phyloP scores from a whole-genome alignment of 2,329 filamentous ascomycete genomes.

The Raffaelea arxii region DNA sequence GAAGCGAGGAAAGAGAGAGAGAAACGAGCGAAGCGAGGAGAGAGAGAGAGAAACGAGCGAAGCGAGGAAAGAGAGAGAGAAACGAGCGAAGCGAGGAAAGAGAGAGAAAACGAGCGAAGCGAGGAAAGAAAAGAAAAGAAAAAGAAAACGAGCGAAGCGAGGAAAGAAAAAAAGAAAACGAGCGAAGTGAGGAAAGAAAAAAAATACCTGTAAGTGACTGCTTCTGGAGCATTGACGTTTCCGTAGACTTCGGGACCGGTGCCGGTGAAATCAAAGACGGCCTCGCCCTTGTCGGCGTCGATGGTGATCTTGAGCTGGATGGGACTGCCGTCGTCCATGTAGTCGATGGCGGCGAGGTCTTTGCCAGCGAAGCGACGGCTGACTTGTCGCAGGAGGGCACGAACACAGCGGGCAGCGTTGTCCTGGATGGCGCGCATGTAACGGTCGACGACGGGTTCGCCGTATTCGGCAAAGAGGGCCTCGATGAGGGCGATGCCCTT shows the following conservation, averaged over 20 bases:
- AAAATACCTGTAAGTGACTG: conserved; percentile 54
- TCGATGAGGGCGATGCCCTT: conserved; percentile 74
- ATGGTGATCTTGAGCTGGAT: conserved; percentile 70
- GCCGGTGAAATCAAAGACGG: conserved; percentile 66
- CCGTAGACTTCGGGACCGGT: conserved; percentile 68
- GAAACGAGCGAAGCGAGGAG: no score
- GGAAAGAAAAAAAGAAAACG: no score
- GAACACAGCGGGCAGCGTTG: conserved; percentile 69
- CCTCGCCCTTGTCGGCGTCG: conserved; percentile 62
- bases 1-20: no score
- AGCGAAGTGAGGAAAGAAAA: accelerated
- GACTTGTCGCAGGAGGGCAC: conserved; percentile 63
- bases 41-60: no score
- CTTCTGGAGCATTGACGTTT: conserved; percentile 69
- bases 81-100: no score
- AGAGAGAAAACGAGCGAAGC: no score
- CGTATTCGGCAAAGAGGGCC: conserved; percentile 66
- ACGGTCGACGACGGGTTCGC: conserved; percentile 65
- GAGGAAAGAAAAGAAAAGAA: no score
- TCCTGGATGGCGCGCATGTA: conserved; percentile 79
- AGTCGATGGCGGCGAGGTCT: conserved; percentile 66
- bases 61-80: no score
- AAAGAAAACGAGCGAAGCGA: no score
- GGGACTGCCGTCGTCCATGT: conserved; percentile 79
- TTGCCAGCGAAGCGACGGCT: conserved; percentile 52